Evolutionary conservation across 345 rosid species (phyloP).

Genomic region (Zanthoxylum bungeanum): DNA sequence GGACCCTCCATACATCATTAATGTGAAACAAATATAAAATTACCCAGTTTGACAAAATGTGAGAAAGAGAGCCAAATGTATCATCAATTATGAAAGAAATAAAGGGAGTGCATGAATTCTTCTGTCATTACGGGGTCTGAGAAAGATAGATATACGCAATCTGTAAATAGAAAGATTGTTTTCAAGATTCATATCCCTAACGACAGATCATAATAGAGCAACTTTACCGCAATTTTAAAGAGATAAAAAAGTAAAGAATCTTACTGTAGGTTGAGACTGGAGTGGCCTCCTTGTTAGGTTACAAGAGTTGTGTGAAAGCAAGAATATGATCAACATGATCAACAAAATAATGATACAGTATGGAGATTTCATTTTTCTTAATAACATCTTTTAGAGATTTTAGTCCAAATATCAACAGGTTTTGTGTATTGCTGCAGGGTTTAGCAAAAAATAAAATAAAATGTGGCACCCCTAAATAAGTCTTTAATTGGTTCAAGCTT

Average conservation of each 20-base stretch:
- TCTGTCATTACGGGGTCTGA: no score
- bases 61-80: not conserved
- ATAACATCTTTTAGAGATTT: not conserved
- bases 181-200: no score
- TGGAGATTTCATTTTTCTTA: slow-evolving; percentile 18
- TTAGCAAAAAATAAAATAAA: no score
- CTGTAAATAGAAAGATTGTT: no score
- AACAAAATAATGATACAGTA: slow-evolving; percentile 7
- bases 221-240: no score
- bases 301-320: slow-evolving; percentile 18
- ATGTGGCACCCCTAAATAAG: not conserved
- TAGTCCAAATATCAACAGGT: not conserved
- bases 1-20: no score
- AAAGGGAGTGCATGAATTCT: no score
- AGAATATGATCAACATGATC: slow-evolving; percentile 18
- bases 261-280: slow-evolving; percentile 19
- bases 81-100: not conserved
- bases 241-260: not conserved
- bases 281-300: not conserved
- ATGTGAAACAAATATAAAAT: not conserved
- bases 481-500: not conserved
- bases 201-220: no score
- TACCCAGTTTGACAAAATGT: not conserved
- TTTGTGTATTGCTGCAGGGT: not conserved
- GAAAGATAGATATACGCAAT: no score